Percentiles rank a stretch among this genome's conserved stretches.
Conservation (phyloP, 768 basidiomycete species). For the Suillus paluster region DNA sequence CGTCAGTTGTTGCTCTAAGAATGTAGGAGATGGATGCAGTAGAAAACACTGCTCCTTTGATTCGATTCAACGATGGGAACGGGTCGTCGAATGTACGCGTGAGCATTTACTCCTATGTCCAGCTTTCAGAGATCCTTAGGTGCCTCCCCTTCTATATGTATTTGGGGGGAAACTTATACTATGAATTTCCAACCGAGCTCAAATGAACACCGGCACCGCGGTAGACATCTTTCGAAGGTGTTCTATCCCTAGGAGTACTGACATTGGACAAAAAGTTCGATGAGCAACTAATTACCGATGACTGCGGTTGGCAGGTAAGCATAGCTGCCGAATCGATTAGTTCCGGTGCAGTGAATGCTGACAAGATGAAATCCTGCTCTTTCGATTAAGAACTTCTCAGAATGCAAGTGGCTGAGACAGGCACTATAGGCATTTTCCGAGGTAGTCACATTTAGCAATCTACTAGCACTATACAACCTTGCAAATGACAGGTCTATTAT, state of each 20-base stretch:
- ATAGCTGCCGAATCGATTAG: background rate
- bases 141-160: too few species aligned
- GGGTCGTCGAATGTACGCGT: too few species aligned
- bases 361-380: too few species aligned
- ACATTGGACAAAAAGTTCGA: background rate
- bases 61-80: too few species aligned
- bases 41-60: too few species aligned
- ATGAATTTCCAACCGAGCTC: background rate
- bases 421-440: background rate
- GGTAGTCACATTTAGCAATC: background rate
- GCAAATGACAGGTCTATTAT: conserved; percentile 1
- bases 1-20: background rate
- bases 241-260: too few species aligned
- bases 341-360: background rate
- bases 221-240: background rate
- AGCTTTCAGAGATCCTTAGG: too few species aligned
- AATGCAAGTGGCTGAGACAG: background rate
- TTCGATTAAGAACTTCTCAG: background rate
- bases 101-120: too few species aligned
- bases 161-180: background rate
- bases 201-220: background rate
- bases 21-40: too few species aligned
- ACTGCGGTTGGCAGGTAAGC: background rate
- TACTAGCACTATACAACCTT: background rate
- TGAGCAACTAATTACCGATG: background rate